phyloP scores from a whole-genome alignment of 306 rosid species.

The Phaseolus lunatus region DNA sequence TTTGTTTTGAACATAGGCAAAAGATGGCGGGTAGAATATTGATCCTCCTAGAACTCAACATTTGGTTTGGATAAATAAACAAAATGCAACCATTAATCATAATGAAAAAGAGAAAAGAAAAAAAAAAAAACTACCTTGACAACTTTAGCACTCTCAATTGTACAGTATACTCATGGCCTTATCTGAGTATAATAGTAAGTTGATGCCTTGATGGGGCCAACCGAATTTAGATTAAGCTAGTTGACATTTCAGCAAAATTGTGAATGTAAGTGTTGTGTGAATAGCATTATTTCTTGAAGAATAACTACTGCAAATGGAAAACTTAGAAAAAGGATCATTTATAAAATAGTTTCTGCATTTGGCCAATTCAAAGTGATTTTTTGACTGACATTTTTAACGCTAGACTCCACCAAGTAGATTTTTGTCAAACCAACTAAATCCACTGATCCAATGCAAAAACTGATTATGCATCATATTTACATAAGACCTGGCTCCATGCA shows the following conservation, averaged over 20 bases:
- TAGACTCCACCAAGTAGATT: constrained; percentile 4
- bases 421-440: constrained; percentile 29
- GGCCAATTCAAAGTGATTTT: constrained; percentile 3
- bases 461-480: neutral
- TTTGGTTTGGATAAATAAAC: constrained; percentile 7
- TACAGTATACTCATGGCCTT: neutral
- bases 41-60: neutral
- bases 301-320: neutral
- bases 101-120: neutral
- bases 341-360: constrained; percentile 6
- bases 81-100: neutral
- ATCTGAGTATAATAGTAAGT: neutral
- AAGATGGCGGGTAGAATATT: constrained; percentile 8
- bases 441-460: neutral
- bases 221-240: neutral
- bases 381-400: neutral
- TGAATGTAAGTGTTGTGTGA: constrained; percentile 8
- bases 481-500: neutral
- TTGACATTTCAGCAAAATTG: constrained; percentile 21
- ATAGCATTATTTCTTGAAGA: neutral
- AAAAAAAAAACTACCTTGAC: neutral
- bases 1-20: neutral
- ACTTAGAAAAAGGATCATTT: neutral
- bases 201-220: neutral
- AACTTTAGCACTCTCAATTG: neutral